These are phyloP conservation scores for Candida oleophila DNA, from an alignment of 805 yeast species.

Conservation along the genomic window DNA sequence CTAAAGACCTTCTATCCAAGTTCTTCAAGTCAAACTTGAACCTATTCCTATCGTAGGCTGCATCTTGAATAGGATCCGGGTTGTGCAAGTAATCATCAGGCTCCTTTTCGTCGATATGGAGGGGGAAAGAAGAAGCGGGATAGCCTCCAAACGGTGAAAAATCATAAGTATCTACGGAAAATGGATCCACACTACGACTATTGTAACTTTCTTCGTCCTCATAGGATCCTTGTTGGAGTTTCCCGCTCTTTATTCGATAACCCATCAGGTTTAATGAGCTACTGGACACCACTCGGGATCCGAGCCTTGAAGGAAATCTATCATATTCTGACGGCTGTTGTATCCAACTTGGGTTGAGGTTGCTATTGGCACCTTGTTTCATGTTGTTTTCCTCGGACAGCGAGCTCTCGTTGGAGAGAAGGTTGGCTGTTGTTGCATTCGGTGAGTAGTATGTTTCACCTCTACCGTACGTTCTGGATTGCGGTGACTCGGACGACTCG, in stretches of 20 bases:
- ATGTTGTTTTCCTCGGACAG: background rate
- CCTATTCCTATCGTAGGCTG: conserved; percentile 72
- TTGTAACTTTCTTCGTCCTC: background rate
- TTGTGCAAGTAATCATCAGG: conserved; percentile 93
- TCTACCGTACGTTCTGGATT: background rate
- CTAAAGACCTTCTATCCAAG: conserved; percentile 60
- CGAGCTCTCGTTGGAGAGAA: conserved; percentile 19
- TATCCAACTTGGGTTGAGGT: background rate
- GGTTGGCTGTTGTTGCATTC: conserved; percentile 38
- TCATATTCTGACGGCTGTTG: conserved; percentile 2
- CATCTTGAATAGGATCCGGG: conserved; percentile 94
- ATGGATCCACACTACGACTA: background rate
- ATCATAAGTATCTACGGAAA: conserved; percentile 32
- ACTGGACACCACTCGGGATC: conserved; percentile 4
- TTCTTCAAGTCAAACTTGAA: conserved; percentile 61
- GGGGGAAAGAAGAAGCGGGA: conserved; percentile 92
- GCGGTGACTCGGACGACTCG: background rate
- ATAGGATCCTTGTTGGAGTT: background rate
- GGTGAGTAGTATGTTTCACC: conserved; percentile 25
- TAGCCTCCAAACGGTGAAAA: conserved; percentile 95
- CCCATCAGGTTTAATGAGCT: conserved; percentile 3
- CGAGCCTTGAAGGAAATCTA: conserved; percentile 5
- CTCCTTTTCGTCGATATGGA: conserved; percentile 89
- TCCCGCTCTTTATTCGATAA: background rate
- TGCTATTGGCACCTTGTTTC: background rate